Conservation (phyloP, 176 grass and related monocot species). For the Thinopyrum elongatum region DNA sequence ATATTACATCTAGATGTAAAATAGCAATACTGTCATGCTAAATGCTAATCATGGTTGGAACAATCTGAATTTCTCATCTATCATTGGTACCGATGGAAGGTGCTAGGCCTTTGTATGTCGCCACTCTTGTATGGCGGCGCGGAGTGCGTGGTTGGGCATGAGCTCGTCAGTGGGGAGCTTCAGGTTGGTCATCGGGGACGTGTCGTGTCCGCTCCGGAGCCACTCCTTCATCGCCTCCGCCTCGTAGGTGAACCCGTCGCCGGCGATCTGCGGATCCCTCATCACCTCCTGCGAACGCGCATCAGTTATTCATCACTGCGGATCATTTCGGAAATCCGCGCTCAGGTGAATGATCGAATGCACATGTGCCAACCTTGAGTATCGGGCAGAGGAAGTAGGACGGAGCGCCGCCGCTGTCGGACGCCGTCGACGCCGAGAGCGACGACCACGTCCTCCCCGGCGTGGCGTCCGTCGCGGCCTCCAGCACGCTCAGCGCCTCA, state of each 20-base stretch:
- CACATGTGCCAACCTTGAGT: background rate
- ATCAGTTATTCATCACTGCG: no score
- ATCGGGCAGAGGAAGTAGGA: conserved; percentile 73
- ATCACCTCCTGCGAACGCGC: conserved; percentile 52
- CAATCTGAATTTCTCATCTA: background rate
- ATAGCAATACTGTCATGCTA: no score
- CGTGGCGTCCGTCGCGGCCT: conserved; percentile 26
- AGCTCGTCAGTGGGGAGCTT: conserved; percentile 50
- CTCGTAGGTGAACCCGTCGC: conserved; percentile 91
- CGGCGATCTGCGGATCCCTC: conserved; percentile 74
- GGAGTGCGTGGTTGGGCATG: conserved; percentile 74
- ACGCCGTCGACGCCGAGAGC: background rate
- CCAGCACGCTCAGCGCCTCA: conserved; percentile 37
- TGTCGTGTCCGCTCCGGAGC: conserved; percentile 45
- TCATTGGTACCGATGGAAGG: background rate
- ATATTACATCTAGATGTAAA: no score
- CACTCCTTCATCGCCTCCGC: conserved; percentile 73
- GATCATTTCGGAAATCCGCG: background rate
- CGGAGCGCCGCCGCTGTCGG: conserved; percentile 9
- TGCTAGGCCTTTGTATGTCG: conserved; percentile 1
- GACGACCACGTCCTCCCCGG: conserved; percentile 25
- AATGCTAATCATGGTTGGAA: no score
- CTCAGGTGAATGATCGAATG: background rate
- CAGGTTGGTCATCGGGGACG: conserved; percentile 92
- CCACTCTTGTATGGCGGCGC: conserved; percentile 69